Evolutionary conservation across 768 basidiomycete genomes (phyloP), one percentile per base, ranked within the genome.

Genomic region (Amanita thiersii): DNA sequence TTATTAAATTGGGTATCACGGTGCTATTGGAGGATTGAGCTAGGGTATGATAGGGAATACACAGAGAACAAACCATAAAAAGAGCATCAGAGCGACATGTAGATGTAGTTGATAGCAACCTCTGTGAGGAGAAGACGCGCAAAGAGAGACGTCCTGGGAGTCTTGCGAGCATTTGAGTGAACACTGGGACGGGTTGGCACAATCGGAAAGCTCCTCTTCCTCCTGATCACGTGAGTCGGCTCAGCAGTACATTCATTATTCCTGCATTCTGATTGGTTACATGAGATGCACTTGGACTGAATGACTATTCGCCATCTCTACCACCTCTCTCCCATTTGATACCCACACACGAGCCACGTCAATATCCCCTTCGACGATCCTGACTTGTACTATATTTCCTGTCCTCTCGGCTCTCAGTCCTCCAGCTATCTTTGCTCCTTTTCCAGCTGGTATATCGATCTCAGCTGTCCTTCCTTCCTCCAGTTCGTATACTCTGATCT

Each of bases 1-100:
- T 97, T 97, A 70, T 98, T 97, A 62, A 94, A 84, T 20, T 80
- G 68, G 12, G 90, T 90, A 69, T 98, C 90, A 44, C 93, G 88
- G 62, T 98, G 94, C 93, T 98, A 47, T 44, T 40, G 47, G 35
- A 12, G 43, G 37, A 35, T 47, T 38, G 43, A 43, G 50, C 49
- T 46, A 42, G 39, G 10, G 38, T 35, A 20, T 41, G 15, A 7
- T 29, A 29, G 19, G 26, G 38, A 26, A 40, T 36, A 35, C 43
- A 17, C 43, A 50, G 4, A 37, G 25, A 25, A 78, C 86, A 42
- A 49, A 92, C 90, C 60, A 87, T 78, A 56, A 92, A 93, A 48
- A 92, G 76, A 25, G 87, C 83, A 58, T 92, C 90, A 4, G 90
- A 93, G 52, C 64, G 61, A 52, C 75, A 70, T 12, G 69, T 50